Base-by-base conservation (phyloP, 768 basidiomycete species). In the Boletus rufocinnamomeus region DNA sequence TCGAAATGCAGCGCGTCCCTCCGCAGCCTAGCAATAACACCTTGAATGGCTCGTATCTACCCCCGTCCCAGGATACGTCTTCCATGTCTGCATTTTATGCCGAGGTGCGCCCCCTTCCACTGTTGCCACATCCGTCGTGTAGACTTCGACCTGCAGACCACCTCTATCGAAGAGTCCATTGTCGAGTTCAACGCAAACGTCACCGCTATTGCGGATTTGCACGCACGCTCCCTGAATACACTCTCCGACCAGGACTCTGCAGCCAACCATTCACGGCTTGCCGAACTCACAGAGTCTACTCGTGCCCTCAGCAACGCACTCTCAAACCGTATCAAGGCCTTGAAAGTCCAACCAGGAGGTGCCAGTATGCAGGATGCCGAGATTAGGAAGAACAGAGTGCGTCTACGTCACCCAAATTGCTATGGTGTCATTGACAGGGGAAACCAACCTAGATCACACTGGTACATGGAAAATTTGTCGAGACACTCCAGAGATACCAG, bases 401-500 rank as follows among this genome's bases (percentile, higher is more conserved):
- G 66, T 60, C 32, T 10, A 4, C 19, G 4, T n/a, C 10, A 5
- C 8, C 37, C 17, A 13, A 10, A 32, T 40, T 19, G 7, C 50
- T 21, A 6, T 27, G 8, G 25, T 43, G 44, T 44, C 56, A 38
- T 44, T 59, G 40, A 57, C 28, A 21, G 23, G 25, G 19, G 30
- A 37, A 30, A 6, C 6, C 21, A 21, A 46, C 35, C n/a, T 62
- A 90, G 88, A 79, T 82, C 40, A 78, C 77, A 1, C 67, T 86
- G 23, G 77, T 88, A 38, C 85, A 86, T 60, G 77, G 79, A 27
- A 90, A 87, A 68, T 92, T 93, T 59, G 69, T 87, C 48, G 90
- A 91, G 60, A 84, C 84, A 1, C 81, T 93, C 49, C 90, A 91
- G 68, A 84, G 84, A 57, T 93, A 89, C 71, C 91, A 91, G 70